Evolutionary conservation across 1,284 basidiomycete genomes (phyloP), one percentile per base, ranked within the genome.

Genomic region (Moesziomyces aphidis): DNA sequence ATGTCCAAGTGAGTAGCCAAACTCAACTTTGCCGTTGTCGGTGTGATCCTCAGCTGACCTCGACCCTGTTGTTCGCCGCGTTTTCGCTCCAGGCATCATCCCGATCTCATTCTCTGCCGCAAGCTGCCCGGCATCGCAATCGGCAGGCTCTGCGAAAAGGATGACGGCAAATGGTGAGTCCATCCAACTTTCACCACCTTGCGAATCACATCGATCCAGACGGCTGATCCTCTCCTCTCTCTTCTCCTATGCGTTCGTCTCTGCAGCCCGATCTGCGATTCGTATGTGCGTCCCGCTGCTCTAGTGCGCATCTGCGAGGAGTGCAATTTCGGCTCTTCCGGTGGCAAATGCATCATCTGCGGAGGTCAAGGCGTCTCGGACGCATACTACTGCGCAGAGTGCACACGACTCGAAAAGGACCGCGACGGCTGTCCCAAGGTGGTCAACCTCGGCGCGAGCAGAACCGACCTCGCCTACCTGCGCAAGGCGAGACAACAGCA

Each of bases 381-480:
- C 48, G 83, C 83, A 5, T 84, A 84, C 60, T 84, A 84, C 50
- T 84, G 83, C 54, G 80, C 82, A 10, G 83, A 85, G 86, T 99
- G 97, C 82, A 97, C 95, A 26, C 88, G 94, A 56, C 87, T 99
- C 58, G 97, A 99, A 85, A 99, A 99, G 84, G 96, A 98, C 82
- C 88, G 97, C 34, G 97, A 99, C 84, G 97, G 97, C 0, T 99
- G 97, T 87, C 95, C 95, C 1, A 97, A 98, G 88, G 97, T 99
- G 76, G 94, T 99, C 79, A 99, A 99, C 82, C 88, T 97, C 21
- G 95, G 95, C 66, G 92, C 76, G 17, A 80, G 78, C 46, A 49
- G 78, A 50, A 80, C 78, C 24, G 78, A 80, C 47, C 63, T 80
- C 3, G 78, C 73, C 45, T 80, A 80, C 57, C 47, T 77, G n/a